These are phyloP conservation scores for Carex cristatella DNA, from an alignment of 176 grass and related monocot genomes.

Conservation along the genomic window DNA sequence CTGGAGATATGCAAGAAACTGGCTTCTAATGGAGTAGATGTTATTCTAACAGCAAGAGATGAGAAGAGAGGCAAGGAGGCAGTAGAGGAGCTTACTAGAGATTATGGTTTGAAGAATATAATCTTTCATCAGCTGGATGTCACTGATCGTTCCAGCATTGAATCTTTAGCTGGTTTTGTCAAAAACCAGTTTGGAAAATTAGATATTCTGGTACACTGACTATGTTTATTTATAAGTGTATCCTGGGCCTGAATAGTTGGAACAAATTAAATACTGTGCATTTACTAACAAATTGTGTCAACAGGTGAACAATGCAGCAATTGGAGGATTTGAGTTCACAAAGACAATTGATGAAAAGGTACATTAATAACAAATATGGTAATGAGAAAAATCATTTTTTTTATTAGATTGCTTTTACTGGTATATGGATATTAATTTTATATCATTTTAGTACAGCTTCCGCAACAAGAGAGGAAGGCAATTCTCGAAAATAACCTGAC, in stretches of 20 bases:
- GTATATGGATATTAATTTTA: background rate
- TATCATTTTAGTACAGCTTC: background rate
- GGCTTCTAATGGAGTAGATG: conserved; percentile 28
- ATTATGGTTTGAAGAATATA: conserved; percentile 31
- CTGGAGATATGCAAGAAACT: conserved; percentile 51
- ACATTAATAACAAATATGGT: conserved; percentile 24
- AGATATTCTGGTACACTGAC: conserved; percentile 52
- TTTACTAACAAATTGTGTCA: background rate
- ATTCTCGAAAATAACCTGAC: background rate
- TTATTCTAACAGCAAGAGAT: conserved; percentile 67
- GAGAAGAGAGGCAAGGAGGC: conserved; percentile 41
- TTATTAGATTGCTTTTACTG: background rate
- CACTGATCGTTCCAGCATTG: conserved; percentile 20
- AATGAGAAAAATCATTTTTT: background rate
- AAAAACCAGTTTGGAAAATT: conserved; percentile 44
- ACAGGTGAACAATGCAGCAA: conserved; percentile 66
- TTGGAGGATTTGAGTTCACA: conserved; percentile 35
- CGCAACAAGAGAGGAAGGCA: background rate
- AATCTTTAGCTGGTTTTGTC: conserved; percentile 31
- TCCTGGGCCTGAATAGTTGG: background rate
- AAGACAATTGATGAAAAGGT: conserved; percentile 52
- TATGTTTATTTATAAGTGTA: background rate
- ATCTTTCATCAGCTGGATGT: conserved; percentile 67
- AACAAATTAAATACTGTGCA: background rate
- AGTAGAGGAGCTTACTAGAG: conserved; percentile 23